Conservation (phyloP, 1,284 basidiomycete species). For the Thelephora terrestris region DNA sequence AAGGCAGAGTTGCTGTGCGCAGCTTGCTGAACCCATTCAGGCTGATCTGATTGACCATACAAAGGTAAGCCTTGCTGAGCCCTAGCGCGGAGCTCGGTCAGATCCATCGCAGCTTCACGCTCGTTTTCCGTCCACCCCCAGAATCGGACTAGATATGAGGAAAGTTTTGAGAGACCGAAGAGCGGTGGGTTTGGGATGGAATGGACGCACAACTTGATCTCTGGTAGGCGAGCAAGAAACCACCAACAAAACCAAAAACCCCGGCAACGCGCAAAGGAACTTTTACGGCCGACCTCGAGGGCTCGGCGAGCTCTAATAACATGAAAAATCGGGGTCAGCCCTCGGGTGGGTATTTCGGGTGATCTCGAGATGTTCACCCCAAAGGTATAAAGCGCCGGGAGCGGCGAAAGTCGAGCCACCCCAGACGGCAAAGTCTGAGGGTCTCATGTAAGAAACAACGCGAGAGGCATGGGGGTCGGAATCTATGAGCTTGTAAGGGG, state of each 20-base stretch:
- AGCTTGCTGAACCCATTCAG: slow-evolving; percentile 80
- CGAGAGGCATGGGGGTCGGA: slow-evolving; percentile 85
- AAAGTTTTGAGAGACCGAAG: background rate
- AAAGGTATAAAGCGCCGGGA: slow-evolving; percentile 64
- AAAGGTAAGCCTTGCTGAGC: slow-evolving; percentile 70
- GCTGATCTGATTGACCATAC: slow-evolving; percentile 77
- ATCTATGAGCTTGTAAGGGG: slow-evolving; percentile 82
- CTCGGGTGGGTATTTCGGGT: background rate
- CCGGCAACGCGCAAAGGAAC: slow-evolving; percentile 33
- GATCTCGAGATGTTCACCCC: slow-evolving; percentile 41
- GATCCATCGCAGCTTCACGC: slow-evolving; percentile 67
- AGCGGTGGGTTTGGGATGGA: background rate
- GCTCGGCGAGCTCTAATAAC: slow-evolving; percentile 36
- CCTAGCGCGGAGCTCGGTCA: slow-evolving; percentile 65
- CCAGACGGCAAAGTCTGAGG: slow-evolving; percentile 83
- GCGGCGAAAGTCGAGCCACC: slow-evolving; percentile 73
- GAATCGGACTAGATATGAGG: slow-evolving; percentile 68
- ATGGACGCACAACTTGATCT: slow-evolving; percentile 58
- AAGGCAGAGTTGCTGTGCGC: slow-evolving; percentile 90
- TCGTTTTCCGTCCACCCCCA: slow-evolving; percentile 96
- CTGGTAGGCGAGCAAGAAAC: slow-evolving; percentile 93
- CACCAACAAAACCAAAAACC: slow-evolving; percentile 70
- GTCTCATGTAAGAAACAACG: slow-evolving; percentile 85
- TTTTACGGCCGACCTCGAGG: slow-evolving; percentile 30
- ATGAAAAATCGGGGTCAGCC: slow-evolving; percentile 1